These are phyloP conservation scores for Prunus salicina DNA, from an alignment of 306 rosid species.

Conservation along the genomic window DNA sequence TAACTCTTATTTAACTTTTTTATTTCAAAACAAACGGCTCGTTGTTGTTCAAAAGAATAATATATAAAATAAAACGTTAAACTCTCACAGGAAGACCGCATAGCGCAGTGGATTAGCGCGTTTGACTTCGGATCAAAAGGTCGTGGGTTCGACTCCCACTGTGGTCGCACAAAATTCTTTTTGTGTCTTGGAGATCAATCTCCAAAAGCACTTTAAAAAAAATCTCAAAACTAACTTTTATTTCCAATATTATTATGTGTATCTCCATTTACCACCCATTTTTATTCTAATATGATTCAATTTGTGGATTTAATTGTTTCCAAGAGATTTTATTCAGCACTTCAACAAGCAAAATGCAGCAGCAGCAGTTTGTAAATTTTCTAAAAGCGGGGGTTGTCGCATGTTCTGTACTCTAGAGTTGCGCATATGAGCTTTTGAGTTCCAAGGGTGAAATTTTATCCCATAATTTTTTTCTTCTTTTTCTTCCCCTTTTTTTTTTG, in stretches of 20 bases:
- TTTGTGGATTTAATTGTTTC: neutral
- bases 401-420: too few relatives aligned
- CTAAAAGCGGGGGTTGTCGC: neutral
- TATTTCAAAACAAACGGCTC: too few relatives aligned
- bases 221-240: too few relatives aligned
- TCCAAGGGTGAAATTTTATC: too few relatives aligned
- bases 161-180: slow-evolving; percentile 5
- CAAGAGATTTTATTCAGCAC: neutral
- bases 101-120: slow-evolving; percentile 61
- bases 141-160: slow-evolving; percentile 67
- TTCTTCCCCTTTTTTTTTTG: too few relatives aligned
- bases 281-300: neutral
- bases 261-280: too few relatives aligned
- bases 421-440: too few relatives aligned
- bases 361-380: neutral
- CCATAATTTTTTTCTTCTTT: too few relatives aligned
- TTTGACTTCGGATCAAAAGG: slow-evolving; percentile 67
- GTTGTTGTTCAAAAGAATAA: too few relatives aligned
- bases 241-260: too few relatives aligned
- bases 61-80: fast-evolving
- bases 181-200: neutral
- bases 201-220: neutral
- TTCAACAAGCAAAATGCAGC: neutral
- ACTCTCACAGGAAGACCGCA: slow-evolving; percentile 14
- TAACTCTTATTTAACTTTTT: too few relatives aligned